phyloP scores from a whole-genome alignment of 2,329 filamentous ascomycete species.

The Teratosphaeriaceae sp. region DNA sequence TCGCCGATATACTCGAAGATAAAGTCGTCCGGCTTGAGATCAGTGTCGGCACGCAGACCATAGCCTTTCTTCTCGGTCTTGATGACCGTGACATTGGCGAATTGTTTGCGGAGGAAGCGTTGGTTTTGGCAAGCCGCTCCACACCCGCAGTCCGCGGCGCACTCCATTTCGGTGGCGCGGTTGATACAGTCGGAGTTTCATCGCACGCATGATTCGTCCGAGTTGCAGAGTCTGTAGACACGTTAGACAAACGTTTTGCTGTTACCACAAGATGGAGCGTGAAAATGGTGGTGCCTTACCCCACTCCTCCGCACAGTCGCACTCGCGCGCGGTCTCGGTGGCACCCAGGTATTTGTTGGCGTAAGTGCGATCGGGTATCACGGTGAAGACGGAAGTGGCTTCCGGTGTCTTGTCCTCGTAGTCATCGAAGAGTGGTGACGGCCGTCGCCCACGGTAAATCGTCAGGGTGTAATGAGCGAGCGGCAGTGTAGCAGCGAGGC shows the following conservation, averaged over 20 bases:
- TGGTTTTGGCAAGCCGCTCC: conserved; percentile 87
- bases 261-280: no score
- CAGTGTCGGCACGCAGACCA: conserved; percentile 73
- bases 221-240: conserved; percentile 40
- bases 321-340: conserved; percentile 89
- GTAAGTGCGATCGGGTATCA: conserved; percentile 82
- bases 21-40: conserved; percentile 78
- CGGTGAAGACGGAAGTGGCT: conserved; percentile 67
- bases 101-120: conserved; percentile 84
- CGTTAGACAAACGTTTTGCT: no score
- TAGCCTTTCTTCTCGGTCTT: conserved; percentile 98
- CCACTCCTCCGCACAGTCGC: conserved; percentile 92
- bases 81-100: conserved; percentile 88
- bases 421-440: conserved; percentile 63
- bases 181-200: conserved; percentile 98
- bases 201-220: conserved; percentile 76
- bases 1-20: conserved; percentile 98
- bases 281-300: no score
- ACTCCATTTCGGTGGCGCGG: conserved; percentile 96
- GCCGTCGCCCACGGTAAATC: conserved; percentile 54
- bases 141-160: conserved; percentile 79
- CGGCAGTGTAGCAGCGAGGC: no score
- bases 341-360: conserved; percentile 85
- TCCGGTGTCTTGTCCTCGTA: conserved; percentile 72
- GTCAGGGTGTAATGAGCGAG: no score